Conservation (phyloP, 1,139 yeast genomes). For the Yamadazyma oceani region DNA sequence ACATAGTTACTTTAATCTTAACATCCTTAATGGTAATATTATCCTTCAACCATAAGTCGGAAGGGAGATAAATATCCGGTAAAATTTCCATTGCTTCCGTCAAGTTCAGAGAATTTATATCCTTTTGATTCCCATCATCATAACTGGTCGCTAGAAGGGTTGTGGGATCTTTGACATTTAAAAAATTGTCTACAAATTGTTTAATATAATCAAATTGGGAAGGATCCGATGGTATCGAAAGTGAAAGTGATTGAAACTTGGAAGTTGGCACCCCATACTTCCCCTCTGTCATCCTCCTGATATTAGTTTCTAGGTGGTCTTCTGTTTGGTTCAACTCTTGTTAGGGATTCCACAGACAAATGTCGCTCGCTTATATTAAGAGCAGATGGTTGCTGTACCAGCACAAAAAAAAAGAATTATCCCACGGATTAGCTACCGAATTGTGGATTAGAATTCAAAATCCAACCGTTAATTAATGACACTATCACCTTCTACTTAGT, state of each 20-base stretch:
- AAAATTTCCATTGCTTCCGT: conserved; percentile 17
- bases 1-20: conserved; percentile 34
- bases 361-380: too few relatives aligned
- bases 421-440: too few relatives aligned
- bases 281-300: background rate
- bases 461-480: too few relatives aligned
- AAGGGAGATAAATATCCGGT: conserved; percentile 36
- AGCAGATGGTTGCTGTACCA: too few relatives aligned
- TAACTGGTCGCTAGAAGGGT: background rate
- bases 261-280: conserved; percentile 7
- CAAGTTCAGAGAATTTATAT: too few relatives aligned
- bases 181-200: conserved; percentile 11
- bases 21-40: conserved; percentile 33
- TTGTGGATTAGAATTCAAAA: too few relatives aligned
- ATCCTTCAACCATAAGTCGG: conserved; percentile 41
- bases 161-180: conserved; percentile 12
- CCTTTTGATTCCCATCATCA: too few relatives aligned
- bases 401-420: too few relatives aligned
- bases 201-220: conserved; percentile 17
- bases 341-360: too few relatives aligned
- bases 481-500: too few relatives aligned
- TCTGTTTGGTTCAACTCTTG: too few relatives aligned
- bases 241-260: conserved; percentile 12
- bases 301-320: too few relatives aligned
- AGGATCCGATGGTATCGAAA: conserved; percentile 14